Conservation (phyloP, 257 asterid genomes). For the Prunella vulgaris region DNA sequence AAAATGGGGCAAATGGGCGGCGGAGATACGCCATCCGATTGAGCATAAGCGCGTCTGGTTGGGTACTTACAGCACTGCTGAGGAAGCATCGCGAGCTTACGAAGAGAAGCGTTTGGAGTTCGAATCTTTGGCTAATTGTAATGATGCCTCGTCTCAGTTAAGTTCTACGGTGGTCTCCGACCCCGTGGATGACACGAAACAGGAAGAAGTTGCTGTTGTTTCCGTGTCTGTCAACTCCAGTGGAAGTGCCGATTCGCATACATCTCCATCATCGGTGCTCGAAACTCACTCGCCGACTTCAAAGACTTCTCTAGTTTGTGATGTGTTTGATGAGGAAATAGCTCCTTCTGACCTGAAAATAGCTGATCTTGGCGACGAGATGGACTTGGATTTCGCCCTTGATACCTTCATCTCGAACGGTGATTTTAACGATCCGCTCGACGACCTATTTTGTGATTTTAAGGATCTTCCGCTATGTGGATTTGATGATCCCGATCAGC, state of each 20-base stretch:
- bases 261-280: constrained; percentile 52
- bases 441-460: constrained; percentile 41
- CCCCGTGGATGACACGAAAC: neutral
- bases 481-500: constrained; percentile 31
- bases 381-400: constrained; percentile 51
- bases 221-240: constrained; percentile 39
- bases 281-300: constrained; percentile 47
- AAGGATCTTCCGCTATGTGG: constrained; percentile 44
- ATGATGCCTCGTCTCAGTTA: constrained; percentile 10
- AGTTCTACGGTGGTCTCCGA: constrained; percentile 21
- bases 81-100: constrained; percentile 69
- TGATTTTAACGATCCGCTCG: constrained; percentile 32
- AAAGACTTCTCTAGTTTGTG: neutral
- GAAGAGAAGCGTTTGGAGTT: constrained; percentile 62
- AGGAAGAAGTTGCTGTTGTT: neutral
- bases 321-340: constrained; percentile 19
- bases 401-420: constrained; percentile 35
- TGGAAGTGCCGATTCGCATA: constrained; percentile 43
- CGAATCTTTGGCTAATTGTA: constrained; percentile 36
- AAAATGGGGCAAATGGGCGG: constrained; percentile 97
- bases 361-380: constrained; percentile 32
- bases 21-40: constrained; percentile 83
- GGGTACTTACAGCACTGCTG: constrained; percentile 73
- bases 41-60: constrained; percentile 70
- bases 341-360: neutral